Base-by-base conservation (phyloP, 305 asterid genomes). In the Solanum aculeatissimum region DNA sequence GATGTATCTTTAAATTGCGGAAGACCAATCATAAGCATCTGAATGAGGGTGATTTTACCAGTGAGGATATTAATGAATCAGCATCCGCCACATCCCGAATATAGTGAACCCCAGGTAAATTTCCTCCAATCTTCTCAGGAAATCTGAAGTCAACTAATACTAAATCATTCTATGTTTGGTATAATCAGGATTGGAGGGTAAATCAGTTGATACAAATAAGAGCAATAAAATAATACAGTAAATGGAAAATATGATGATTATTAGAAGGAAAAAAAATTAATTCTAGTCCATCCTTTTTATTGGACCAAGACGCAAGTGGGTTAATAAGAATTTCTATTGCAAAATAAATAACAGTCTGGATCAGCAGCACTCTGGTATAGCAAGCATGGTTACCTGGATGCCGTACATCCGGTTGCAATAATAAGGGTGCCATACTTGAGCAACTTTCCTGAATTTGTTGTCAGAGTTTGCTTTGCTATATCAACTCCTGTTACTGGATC, bases 41-140 rank as follows among this genome's bases (percentile, higher is more conserved):
- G 0, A 42, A 51, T 51, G 66, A 42, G 78, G 49, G 58, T 2
- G 29, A 63, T 32, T 23, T 85, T 90, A 94, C 99, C 97, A 93
- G 86, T 27, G 98, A 93, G 49, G 95, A 92, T 89, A 96, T 89
- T 83, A 96, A 90, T 49, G 98, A 92, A 91, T 96, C 88, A 82
- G 99, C 99, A 96, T 96, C 99, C 47, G 94, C 96, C 85, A 96
- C 95, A 86, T 93, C 98, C 74, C 98, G 95, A 85, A 94, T 89
- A 89, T 94, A 96, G 90, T 96, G 98, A 86, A 94, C 98, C 82
- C 98, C 98, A 8, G 92, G 87, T 83, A 94, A 90, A 87, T 89
- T 92, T 86, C 98, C 99, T 86, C 99, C 98, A 85, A 95, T 93
- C 62, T 91, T 93, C 86, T 96, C 98, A 54, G 99, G 99, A 90